These are phyloP conservation scores for Lentithecium fluviatile DNA, from an alignment of 495 filamentous ascomycete species.

Conservation along the genomic window DNA sequence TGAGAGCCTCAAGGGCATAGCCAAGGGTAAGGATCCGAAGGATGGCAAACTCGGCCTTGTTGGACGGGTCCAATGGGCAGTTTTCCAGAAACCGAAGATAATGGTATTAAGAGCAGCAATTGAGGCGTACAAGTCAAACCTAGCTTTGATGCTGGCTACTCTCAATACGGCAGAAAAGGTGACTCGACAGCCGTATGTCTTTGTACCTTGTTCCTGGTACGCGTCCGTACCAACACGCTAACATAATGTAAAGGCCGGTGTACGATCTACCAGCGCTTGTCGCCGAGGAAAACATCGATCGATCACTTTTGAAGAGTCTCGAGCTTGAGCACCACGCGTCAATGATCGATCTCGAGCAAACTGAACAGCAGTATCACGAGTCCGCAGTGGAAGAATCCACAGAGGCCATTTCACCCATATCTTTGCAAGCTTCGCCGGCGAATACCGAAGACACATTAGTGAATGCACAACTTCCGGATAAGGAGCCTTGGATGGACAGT, in stretches of 20 bases:
- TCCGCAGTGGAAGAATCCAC: not conserved
- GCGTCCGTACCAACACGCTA: not conserved
- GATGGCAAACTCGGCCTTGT: slow-evolving; percentile 17
- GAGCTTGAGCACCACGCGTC: slow-evolving; percentile 15
- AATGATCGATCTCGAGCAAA: slow-evolving; percentile 15
- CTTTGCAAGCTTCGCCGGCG: not conserved
- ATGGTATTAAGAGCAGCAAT: slow-evolving; percentile 10
- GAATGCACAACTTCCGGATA: not conserved
- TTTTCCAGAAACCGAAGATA: slow-evolving; percentile 27
- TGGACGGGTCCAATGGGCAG: slow-evolving; percentile 17
- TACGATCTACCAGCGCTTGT: not conserved
- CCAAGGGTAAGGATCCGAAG: slow-evolving; percentile 14
- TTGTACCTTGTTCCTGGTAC: not conserved
- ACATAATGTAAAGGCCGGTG: slow-evolving; percentile 1
- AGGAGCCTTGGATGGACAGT: not conserved
- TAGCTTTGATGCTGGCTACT: slow-evolving; percentile 24
- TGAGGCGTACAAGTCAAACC: slow-evolving; percentile 24
- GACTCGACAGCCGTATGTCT: slow-evolving; percentile 12
- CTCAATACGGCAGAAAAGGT: slow-evolving; percentile 25
- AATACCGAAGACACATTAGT: not conserved
- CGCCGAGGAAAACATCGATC: slow-evolving; percentile 10
- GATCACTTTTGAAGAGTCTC: slow-evolving; percentile 11
- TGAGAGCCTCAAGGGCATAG: slow-evolving; percentile 3
- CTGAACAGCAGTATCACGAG: slow-evolving; percentile 3
- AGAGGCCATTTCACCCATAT: not conserved